Evolutionary conservation across 1,284 basidiomycete species (phyloP).

Genomic region (Calocybe gambosa): DNA sequence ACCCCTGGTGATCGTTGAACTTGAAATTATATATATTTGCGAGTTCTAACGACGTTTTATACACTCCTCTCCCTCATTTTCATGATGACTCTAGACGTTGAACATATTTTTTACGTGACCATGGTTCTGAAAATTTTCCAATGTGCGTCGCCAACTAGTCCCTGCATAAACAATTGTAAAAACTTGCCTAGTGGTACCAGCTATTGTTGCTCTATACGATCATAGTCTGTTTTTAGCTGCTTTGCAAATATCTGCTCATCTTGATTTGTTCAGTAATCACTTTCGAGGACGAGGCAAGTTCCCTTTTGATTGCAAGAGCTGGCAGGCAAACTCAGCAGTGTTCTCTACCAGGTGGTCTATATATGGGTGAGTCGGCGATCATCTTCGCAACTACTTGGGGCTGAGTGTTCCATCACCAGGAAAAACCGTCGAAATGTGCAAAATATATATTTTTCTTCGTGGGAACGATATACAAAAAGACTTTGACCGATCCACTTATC

Average conservation of each 20-base stretch:
- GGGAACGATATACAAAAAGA: not conserved
- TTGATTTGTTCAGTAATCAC: constrained; percentile 20
- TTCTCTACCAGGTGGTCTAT: constrained; percentile 19
- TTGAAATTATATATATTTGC: too few relatives aligned
- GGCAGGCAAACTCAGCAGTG: not conserved
- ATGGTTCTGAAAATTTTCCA: too few relatives aligned
- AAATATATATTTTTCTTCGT: not conserved
- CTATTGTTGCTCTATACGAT: not conserved
- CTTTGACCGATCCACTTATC: not conserved
- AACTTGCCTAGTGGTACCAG: too few relatives aligned
- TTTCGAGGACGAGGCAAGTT: constrained; percentile 21
- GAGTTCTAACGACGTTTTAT: too few relatives aligned
- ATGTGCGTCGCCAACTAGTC: not conserved
- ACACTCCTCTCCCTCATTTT: too few relatives aligned
- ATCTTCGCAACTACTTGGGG: not conserved
- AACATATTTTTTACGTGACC: too few relatives aligned
- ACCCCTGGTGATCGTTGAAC: too few relatives aligned
- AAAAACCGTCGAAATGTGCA: constrained; percentile 19
- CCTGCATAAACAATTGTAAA: not conserved
- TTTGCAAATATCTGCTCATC: not conserved
- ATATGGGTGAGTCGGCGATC: constrained; percentile 18
- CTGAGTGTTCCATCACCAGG: constrained; percentile 12
- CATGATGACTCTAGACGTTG: too few relatives aligned
- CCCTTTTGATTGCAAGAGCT: not conserved
- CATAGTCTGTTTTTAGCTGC: not conserved